Conservation (phyloP, 371 early-diverging fungal genomes). For the Coemansia sp. region DNA sequence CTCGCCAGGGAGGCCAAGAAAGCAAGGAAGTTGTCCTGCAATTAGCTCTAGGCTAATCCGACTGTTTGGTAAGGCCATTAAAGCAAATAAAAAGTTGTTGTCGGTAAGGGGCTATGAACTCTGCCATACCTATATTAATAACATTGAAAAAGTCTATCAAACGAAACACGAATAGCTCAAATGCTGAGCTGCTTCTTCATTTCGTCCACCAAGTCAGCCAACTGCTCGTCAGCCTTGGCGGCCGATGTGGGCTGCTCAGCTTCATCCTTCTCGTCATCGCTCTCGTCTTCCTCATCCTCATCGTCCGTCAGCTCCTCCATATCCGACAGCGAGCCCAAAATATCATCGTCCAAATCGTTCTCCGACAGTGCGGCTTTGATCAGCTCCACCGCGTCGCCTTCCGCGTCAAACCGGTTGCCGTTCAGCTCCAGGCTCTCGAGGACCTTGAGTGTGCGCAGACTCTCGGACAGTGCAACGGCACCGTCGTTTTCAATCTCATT, state of each 20-base stretch:
- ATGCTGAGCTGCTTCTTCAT: constrained; percentile 49
- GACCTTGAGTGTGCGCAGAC: constrained; percentile 63
- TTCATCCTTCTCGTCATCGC: constrained; percentile 19
- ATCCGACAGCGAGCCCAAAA: constrained; percentile 89
- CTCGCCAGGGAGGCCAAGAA: too few relatives aligned
- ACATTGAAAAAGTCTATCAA: not conserved
- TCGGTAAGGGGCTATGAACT: too few relatives aligned
- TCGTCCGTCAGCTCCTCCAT: constrained; percentile 87
- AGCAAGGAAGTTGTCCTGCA: too few relatives aligned
- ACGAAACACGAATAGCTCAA: not conserved
- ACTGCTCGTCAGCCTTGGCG: constrained; percentile 46
- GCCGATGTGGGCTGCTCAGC: constrained; percentile 11
- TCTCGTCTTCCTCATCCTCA: constrained; percentile 55
- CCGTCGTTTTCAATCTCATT: constrained; percentile 85
- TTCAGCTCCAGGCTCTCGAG: constrained; percentile 80
- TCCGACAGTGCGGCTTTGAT: constrained; percentile 69
- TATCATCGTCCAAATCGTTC: constrained; percentile 69
- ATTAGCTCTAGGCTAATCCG: too few relatives aligned
- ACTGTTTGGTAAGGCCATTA: too few relatives aligned
- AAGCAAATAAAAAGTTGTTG: too few relatives aligned
- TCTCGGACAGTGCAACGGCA: constrained; percentile 64
- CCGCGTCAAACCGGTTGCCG: constrained; percentile 87
- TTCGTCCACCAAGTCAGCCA: constrained; percentile 44
- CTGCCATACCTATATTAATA: not conserved
- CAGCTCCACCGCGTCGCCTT: constrained; percentile 68